These are phyloP conservation scores for Linaria vulgaris DNA, from an alignment of 257 asterid species.

Conservation along the genomic window DNA sequence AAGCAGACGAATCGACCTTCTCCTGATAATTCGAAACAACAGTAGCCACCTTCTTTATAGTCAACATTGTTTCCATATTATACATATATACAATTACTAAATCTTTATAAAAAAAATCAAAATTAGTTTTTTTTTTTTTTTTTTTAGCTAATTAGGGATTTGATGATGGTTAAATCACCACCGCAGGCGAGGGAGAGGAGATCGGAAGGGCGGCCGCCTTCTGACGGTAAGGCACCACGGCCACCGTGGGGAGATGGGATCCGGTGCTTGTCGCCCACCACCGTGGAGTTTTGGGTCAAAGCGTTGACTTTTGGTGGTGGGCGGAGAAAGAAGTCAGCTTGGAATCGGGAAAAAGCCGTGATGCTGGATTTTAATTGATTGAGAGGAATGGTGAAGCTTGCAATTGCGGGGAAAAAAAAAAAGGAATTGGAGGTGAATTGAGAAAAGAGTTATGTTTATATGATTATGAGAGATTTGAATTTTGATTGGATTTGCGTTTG, in stretches of 20 bases:
- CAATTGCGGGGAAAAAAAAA: too few species aligned
- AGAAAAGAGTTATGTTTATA: too few species aligned
- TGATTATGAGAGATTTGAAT: too few species aligned
- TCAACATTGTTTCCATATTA: slow-evolving; percentile 47
- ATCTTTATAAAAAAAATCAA: not conserved
- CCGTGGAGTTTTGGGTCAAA: slow-evolving; percentile 29
- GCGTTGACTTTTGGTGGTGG: slow-evolving; percentile 5
- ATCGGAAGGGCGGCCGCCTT: slow-evolving; percentile 83
- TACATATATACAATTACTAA: slow-evolving; percentile 7
- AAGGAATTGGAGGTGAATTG: slow-evolving; percentile 1
- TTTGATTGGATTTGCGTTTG: too few species aligned
- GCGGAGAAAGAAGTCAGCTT: slow-evolving; percentile 19
- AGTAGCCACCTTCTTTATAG: slow-evolving; percentile 71
- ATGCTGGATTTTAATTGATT: slow-evolving; percentile 8
- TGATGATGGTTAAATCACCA: slow-evolving; percentile 25
- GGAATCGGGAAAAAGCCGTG: slow-evolving; percentile 49
- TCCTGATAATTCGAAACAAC: slow-evolving; percentile 69
- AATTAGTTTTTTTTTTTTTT: too few species aligned
- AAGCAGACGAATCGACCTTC: slow-evolving; percentile 28
- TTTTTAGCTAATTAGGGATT: slow-evolving; percentile 13
- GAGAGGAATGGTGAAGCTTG: too few species aligned
- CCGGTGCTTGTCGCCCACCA: slow-evolving; percentile 51
- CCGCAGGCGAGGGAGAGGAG: slow-evolving; percentile 76
- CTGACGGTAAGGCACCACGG: slow-evolving; percentile 75
- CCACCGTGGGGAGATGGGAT: slow-evolving; percentile 82